These are phyloP conservation scores for Collybiopsis confluens DNA, from an alignment of 768 basidiomycete genomes.

Conservation along the genomic window DNA sequence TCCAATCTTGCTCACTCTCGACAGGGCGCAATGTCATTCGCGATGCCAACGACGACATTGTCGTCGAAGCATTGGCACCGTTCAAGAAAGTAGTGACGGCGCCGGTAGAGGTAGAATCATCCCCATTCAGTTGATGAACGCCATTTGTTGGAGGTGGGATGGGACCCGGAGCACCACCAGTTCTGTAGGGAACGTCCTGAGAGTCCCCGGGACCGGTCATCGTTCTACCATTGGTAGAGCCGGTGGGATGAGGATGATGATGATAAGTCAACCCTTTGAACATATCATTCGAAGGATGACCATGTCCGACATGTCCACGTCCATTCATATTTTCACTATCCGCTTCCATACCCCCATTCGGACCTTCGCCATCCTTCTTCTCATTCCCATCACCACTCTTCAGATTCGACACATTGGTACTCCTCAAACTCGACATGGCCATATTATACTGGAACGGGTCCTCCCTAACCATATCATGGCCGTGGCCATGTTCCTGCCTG, in stretches of 20 bases:
- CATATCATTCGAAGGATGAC: neutral
- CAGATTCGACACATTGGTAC: neutral
- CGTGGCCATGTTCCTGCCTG: neutral
- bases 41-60: neutral
- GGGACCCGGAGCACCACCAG: too few relatives aligned
- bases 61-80: neutral
- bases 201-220: too few relatives aligned
- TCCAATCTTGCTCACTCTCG: slow-evolving; percentile 1
- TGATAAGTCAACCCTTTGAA: neutral
- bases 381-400: neutral
- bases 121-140: too few relatives aligned
- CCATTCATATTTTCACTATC: neutral
- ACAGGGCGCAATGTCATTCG: slow-evolving; percentile 1
- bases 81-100: too few relatives aligned
- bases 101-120: too few relatives aligned
- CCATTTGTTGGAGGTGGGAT: too few relatives aligned
- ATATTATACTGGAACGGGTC: neutral
- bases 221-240: too few relatives aligned
- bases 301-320: neutral
- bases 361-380: neutral
- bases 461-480: neutral
- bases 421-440: slow-evolving; percentile 5
- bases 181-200: too few relatives aligned
- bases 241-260: neutral
- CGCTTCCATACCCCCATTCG: neutral